phyloP scores from a whole-genome alignment of 225 moss, liverwort and hornwort species.

The Bryoerythrophyllum caledonicum region DNA sequence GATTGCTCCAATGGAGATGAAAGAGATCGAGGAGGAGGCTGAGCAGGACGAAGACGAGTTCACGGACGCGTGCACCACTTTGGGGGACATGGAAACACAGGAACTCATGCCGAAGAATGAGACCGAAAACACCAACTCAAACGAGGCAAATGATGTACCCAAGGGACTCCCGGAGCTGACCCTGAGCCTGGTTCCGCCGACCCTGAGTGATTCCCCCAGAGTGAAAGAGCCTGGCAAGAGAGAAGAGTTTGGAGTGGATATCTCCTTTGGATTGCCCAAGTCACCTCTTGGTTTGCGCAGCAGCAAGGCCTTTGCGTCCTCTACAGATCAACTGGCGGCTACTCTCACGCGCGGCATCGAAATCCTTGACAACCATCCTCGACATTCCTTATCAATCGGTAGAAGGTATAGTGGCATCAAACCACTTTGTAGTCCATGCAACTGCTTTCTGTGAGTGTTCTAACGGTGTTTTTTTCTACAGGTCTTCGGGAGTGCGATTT shows the following conservation, averaged over 20 bases:
- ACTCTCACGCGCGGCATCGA: slow-evolving; percentile 82
- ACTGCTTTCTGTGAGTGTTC: background rate
- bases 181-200: slow-evolving; percentile 60
- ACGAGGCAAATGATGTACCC: slow-evolving; percentile 12
- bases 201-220: slow-evolving; percentile 63
- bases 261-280: slow-evolving; percentile 23
- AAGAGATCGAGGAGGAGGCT: slow-evolving; percentile 35
- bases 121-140: background rate
- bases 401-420: slow-evolving; percentile 33
- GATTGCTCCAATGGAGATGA: slow-evolving; percentile 31
- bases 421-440: background rate
- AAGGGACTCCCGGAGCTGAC: slow-evolving; percentile 21
- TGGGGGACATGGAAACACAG: slow-evolving; percentile 42
- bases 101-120: slow-evolving; percentile 33
- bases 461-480: background rate
- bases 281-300: slow-evolving; percentile 34
- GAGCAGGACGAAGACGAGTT: slow-evolving; percentile 31
- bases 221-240: slow-evolving; percentile 43
- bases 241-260: slow-evolving; percentile 25
- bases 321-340: slow-evolving; percentile 77
- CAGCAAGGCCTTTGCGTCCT: slow-evolving; percentile 59
- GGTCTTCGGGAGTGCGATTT: slow-evolving; percentile 56
- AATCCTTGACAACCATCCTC: slow-evolving; percentile 69
- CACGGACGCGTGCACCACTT: slow-evolving; percentile 34
- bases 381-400: slow-evolving; percentile 44